Evolutionary conservation across 495 filamentous ascomycete species (phyloP).

Genomic region (Penicillium maclennaniae): DNA sequence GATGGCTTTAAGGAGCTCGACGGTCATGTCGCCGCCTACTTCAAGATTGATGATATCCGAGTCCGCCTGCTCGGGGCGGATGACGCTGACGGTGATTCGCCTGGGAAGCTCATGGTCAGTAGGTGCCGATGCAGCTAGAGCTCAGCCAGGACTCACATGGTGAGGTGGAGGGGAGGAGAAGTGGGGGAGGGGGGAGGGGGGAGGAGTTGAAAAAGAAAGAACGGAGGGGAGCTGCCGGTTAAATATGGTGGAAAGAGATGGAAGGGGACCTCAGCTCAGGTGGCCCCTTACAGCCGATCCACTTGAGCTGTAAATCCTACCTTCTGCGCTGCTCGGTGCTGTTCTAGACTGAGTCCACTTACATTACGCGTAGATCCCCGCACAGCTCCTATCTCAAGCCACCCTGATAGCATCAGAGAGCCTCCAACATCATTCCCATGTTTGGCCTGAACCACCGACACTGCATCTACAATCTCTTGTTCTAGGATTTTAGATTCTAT

Average conservation of each 20-base stretch:
- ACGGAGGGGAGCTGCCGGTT: not conserved
- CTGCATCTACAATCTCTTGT: no score
- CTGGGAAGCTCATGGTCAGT: slow-evolving; percentile 31
- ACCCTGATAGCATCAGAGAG: not conserved
- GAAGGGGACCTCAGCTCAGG: not conserved
- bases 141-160: slow-evolving; percentile 2
- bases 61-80: slow-evolving; percentile 65
- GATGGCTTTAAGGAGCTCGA: slow-evolving; percentile 81
- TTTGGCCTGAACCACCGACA: no score
- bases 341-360: not conserved
- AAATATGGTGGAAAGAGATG: not conserved
- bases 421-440: not conserved
- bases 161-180: not conserved
- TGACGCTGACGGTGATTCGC: slow-evolving; percentile 85
- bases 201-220: not conserved
- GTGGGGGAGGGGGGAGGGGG: not conserved
- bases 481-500: no score
- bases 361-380: not conserved
- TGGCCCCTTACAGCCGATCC: not conserved
- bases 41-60: slow-evolving; percentile 81
- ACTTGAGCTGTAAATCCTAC: not conserved
- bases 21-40: slow-evolving; percentile 76
- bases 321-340: not conserved
- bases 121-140: not conserved
- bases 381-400: not conserved